A percentile compares a stretch with the other conserved stretches of the same genome.
These are phyloP conservation scores for Fusarium euwallaceae DNA, from an alignment of 2,329 filamentous ascomycete species.

Conservation along the genomic window DNA sequence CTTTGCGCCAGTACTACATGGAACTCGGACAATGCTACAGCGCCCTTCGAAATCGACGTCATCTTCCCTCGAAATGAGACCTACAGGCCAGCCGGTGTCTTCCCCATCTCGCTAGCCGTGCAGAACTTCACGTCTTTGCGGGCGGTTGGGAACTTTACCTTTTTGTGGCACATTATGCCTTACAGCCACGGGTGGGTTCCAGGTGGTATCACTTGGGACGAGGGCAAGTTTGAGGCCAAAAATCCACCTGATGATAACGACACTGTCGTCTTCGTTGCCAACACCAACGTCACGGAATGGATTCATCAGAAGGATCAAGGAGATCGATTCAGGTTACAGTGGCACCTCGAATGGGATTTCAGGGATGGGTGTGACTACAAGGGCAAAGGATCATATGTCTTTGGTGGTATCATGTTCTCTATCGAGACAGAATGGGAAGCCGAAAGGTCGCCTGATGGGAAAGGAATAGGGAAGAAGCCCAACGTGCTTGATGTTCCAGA, in stretches of 20 bases:
- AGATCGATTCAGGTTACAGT: not conserved
- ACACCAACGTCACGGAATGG: not conserved
- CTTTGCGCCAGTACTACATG: not conserved
- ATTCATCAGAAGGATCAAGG: not conserved
- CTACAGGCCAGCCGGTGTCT: not conserved
- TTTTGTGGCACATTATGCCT: not conserved
- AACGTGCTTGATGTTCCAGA: not conserved
- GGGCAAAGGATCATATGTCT: not conserved
- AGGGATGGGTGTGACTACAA: not conserved
- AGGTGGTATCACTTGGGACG: not conserved
- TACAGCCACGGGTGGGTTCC: not conserved
- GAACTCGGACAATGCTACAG: not conserved
- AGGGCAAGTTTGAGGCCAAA: not conserved
- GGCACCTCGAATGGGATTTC: not conserved
- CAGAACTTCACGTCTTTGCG: not conserved
- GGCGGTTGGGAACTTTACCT: not conserved
- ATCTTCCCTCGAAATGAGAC: conserved; percentile 1
- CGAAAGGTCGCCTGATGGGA: not conserved
- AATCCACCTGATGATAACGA: not conserved
- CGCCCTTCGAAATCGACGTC: not conserved
- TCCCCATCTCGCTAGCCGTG: not conserved
- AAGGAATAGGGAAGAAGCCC: not conserved
- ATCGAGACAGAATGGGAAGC: not conserved
- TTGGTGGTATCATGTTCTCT: not conserved
- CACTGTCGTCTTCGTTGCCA: not conserved